Evolutionary conservation across 2,329 filamentous ascomycete genomes (phyloP).

Genomic region (Cladophialophora psammophila): DNA sequence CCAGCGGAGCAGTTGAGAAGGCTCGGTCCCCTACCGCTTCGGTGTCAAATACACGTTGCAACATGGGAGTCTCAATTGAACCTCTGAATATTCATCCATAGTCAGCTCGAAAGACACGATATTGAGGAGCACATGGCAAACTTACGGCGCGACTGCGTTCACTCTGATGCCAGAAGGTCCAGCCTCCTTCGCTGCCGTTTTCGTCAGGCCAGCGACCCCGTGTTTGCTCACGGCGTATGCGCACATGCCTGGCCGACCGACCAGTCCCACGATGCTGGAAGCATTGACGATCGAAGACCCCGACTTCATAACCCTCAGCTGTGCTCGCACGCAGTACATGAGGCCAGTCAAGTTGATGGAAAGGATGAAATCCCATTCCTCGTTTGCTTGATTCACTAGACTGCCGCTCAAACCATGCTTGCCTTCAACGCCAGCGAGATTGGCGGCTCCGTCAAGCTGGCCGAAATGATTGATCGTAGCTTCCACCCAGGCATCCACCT

Average conservation of each 20-base stretch:
- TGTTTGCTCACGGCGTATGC: constrained; percentile 55
- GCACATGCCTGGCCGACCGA: constrained; percentile 46
- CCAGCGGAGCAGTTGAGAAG: constrained; percentile 29
- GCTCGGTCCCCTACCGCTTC: too few species aligned
- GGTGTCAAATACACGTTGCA: background rate
- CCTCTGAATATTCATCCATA: background rate
- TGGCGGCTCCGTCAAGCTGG: constrained; percentile 31
- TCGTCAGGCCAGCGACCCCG: constrained; percentile 54
- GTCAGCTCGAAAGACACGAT: too few species aligned
- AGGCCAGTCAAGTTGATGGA: constrained; percentile 57
- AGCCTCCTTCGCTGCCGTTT: constrained; percentile 47
- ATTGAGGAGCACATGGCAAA: too few species aligned
- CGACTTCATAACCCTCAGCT: constrained; percentile 46
- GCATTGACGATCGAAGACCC: constrained; percentile 21
- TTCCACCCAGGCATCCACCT: constrained; percentile 29
- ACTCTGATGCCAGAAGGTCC: constrained; percentile 14
- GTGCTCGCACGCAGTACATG: constrained; percentile 59
- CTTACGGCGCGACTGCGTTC: constrained; percentile 20
- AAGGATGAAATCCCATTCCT: constrained; percentile 54
- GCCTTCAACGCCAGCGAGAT: constrained; percentile 29
- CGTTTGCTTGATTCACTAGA: constrained; percentile 46
- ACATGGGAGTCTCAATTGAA: constrained; percentile 22
- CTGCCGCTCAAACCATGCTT: constrained; percentile 18
- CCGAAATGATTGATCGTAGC: constrained; percentile 26
- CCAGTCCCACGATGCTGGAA: constrained; percentile 40